Conservation (phyloP, 495 filamentous ascomycete genomes). For the Penicillium silybi region DNA sequence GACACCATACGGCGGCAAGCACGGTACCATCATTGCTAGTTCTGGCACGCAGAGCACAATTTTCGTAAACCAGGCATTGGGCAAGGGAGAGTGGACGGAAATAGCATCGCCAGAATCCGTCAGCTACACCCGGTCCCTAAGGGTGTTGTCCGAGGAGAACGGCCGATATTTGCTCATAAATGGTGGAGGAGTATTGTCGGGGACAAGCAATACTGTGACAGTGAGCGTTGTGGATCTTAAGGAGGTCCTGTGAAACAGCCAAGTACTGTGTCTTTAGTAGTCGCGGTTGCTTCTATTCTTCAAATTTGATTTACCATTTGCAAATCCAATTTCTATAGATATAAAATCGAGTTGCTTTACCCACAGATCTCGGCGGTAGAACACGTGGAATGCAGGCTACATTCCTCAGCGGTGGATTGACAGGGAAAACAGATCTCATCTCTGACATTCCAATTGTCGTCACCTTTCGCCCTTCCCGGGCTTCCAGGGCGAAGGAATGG, state of each 20-base stretch:
- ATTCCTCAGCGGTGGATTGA: constrained; percentile 4
- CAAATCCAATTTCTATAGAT: neutral
- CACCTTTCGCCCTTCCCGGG: neutral
- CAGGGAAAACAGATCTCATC: constrained; percentile 10
- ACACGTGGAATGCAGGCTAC: neutral
- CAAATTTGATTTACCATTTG: neutral
- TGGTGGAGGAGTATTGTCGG: constrained; percentile 26
- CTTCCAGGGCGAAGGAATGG: neutral
- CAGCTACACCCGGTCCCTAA: constrained; percentile 50
- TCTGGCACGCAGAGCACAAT: constrained; percentile 46
- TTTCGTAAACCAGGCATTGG: constrained; percentile 56
- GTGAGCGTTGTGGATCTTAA: constrained; percentile 32
- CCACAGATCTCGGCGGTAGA: neutral
- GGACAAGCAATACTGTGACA: constrained; percentile 25
- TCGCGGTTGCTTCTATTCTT: neutral
- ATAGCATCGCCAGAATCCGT: constrained; percentile 41
- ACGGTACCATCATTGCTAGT: constrained; percentile 58
- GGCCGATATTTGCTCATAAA: constrained; percentile 24
- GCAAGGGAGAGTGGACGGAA: constrained; percentile 53
- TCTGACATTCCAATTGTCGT: constrained; percentile 4
- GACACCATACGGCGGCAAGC: constrained; percentile 48
- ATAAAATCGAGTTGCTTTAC: neutral
- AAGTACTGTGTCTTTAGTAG: neutral
- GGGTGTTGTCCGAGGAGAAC: constrained; percentile 36
- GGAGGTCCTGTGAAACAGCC: constrained; percentile 1